Base-by-base conservation (phyloP, 2,329 filamentous ascomycete species). In the Beauveria brongniartii region DNA sequence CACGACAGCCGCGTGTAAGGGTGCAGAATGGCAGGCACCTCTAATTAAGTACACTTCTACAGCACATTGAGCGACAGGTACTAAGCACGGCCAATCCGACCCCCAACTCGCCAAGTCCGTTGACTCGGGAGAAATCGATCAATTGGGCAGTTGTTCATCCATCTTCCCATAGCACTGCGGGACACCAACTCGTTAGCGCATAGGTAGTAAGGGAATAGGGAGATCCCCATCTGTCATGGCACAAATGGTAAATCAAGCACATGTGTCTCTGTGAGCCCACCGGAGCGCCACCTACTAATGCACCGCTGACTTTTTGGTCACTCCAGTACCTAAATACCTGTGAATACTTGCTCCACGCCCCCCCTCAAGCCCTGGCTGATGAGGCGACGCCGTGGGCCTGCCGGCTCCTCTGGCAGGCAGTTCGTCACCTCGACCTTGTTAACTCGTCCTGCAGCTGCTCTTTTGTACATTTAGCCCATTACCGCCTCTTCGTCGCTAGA, bases 381-480 rank as follows among this genome's bases (percentile, higher is more conserved):
- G 48, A 52, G 28, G 50, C 50, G 50, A 51, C 47, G 44, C 12
- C 46, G 34, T 50, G 46, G 44, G 34, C 43, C 26, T 22, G 44
- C 55, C 46, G 46, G 55, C 55, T 57, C 20, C 55, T 57, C 34
- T 58, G 20, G 28, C 55, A 41, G 44, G 28, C 55, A 41, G 30
- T 43, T 48, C 16, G 41, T 52, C 37, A n/a, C 51, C 24, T 59
- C 44, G 46, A 57, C 44, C 44, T 50, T 48, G 43, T 57, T 30
- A 57, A 30, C 20, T 50, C 37, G 43, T 57, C 44, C 46, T 22
- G 14, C 34, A 10, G 10, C 37, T 30, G 26, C 16, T 43, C 18
- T 44, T 24, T 22, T 52, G 37, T 51, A 58, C 37, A 52, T 52
- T 52, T 16, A 50, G 20, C n/a, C 44, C 22, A 28, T 34, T 24